Base-by-base conservation (phyloP, 2,329 filamentous ascomycete genomes). In the Akanthomyces muscarius region DNA sequence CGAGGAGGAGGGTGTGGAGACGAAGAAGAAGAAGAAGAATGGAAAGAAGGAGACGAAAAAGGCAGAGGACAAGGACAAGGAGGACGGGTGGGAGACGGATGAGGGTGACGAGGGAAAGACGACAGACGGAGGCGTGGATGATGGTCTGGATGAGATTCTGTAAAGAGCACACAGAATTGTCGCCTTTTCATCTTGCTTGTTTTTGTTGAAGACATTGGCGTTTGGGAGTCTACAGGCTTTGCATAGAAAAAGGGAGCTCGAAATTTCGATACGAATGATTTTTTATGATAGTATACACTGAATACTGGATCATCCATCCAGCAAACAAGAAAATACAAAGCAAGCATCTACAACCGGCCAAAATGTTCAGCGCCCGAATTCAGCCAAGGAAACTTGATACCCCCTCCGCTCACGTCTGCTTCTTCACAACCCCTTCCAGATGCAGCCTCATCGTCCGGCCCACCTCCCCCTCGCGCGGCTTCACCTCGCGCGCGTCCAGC, bases 391-490 rank as follows among this genome's bases (percentile, higher is more conserved):
- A 36, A 36, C 33, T 10, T 10, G 3, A 41, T 33, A 4, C 7
- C 25, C 48, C 23, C 38, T 7, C 21, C 21, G 28, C 16, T 33
- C 25, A 47, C 23, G 56, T 54, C 61, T 65, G 65, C 63, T 61
- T 58, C 63, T 62, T 69, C 11, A 42, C n/a, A 7, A 61, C 41
- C 1, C 72, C 73, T 68, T 83, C 79, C 25, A 80, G 71, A 65
- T 72, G 77, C 66, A 85, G 61, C 64, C 74, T 77, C 66, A 78
- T 74, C 66, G 77, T 76, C 50, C 71, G 74, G 4, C 78, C 78
- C 7, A 83, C 30, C 57, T 74, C 71, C 18, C 83, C 84, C 33
- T 81, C 77, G 65, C 77, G 71, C 5, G 67, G 65, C 71, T 80
- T 81, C 57, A 69, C 71, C 74, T 84, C 80, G 68, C 71, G 80